Evolutionary conservation across 2,329 filamentous ascomycete species (phyloP), one percentile per base, ranked within the genome.

Genomic region (Claviceps sp.): DNA sequence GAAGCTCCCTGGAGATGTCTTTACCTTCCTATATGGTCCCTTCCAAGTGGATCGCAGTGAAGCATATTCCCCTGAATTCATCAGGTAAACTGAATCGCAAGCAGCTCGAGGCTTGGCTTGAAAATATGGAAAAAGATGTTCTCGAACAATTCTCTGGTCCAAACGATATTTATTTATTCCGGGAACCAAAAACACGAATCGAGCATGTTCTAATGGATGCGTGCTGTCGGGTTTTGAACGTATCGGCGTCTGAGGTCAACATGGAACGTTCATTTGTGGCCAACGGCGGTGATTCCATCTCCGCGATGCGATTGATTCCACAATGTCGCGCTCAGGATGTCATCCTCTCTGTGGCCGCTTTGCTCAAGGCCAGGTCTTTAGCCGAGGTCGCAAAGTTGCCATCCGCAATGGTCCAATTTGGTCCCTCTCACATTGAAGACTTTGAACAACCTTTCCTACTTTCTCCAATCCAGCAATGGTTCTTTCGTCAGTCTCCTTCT

Each of bases 251-350:
- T 0, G 56, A 64, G 2, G 59, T 69, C 19, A 58, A 62, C 0
- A 48, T 61, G 0, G 61, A 65, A 10, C 60, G 64, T 41, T 63
- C 64, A 44, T 73, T 74, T 47, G 61, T 71, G 14, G 56, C 59
- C 4, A 58, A 72, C 0, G 71, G 72, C 2, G 72, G 72, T 1
- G 71, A 74, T 48, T 73, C 71, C 14, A 72, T 74, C 37, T 59
- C 60, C 1, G 70, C 71, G 2, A 74, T 74, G 61, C 62, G 66
- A 10, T 60, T 72, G 13, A 63, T 65, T 5, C 70, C 75, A 13
- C 59, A 62, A 3, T 68, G 65, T 40, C 63, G 64, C 8, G 59
- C 62, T 6, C 59, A 61, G 2, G 60, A 60, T 1, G 53, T 70
- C 1, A 50, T 54, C 30, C 54, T 69, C 10, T 62, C 64, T 0